phyloP scores from a whole-genome alignment of 768 basidiomycete species.

The Porpolomopsis calyptriformis region DNA sequence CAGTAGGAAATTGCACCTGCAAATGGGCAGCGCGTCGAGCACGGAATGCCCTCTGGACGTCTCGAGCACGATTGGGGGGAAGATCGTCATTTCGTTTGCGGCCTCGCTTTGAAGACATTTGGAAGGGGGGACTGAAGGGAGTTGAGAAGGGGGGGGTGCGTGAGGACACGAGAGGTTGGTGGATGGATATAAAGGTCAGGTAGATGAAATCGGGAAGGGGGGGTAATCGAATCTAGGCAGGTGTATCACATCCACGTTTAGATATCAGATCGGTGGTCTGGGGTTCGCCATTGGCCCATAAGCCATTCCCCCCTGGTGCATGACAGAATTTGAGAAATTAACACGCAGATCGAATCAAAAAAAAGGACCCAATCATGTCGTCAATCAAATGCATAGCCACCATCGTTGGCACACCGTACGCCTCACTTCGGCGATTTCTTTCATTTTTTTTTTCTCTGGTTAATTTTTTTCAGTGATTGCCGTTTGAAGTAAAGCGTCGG shows the following conservation, averaged over 20 bases:
- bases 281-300: too few relatives aligned
- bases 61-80: conserved; percentile 73
- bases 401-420: neutral
- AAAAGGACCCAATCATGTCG: neutral
- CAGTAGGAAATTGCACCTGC: conserved; percentile 36
- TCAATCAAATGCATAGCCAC: conserved; percentile 1
- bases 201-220: neutral
- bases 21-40: conserved; percentile 83
- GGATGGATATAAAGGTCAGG: conserved; percentile 30
- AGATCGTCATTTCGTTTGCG: conserved; percentile 75
- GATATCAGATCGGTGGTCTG: neutral
- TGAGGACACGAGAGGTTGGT: conserved; percentile 17
- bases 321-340: too few relatives aligned
- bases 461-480: too few relatives aligned
- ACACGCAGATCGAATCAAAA: neutral
- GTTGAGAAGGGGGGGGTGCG: conserved; percentile 19
- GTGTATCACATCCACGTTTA: neutral
- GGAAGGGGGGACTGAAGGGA: conserved; percentile 16
- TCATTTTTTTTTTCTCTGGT: too few relatives aligned
- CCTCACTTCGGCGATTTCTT: too few relatives aligned
- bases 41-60: conserved; percentile 83
- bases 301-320: too few relatives aligned
- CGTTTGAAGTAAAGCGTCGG: too few relatives aligned
- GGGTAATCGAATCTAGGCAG: conserved; percentile 7
- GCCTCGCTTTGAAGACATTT: conserved; percentile 80